Base-by-base conservation (phyloP, 768 basidiomycete genomes). In the Pholiota molesta region DNA sequence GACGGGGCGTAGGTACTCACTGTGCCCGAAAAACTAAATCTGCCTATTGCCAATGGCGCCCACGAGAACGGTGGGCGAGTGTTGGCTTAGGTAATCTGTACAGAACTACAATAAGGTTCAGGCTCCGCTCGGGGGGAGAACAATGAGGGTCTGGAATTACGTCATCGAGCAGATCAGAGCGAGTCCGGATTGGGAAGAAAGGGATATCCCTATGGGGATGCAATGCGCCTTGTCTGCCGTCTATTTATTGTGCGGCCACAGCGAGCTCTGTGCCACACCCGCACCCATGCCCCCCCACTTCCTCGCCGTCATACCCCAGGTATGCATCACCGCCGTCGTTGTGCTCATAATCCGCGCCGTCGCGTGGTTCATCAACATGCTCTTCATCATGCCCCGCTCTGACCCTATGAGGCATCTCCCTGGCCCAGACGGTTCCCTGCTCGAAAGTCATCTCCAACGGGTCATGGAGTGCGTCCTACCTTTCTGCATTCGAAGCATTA, bases 391-490 rank as follows among this genome's bases (percentile, higher is more conserved):
- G n/a, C 83, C 85, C 14, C 68, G 75, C 3, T 77, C 72, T 42
- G 84, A 86, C 69, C 83, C 84, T 17, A 71, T 86, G 51, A 68
- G 73, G 55, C 72, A 77, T 35, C 68, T 86, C 13, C 82, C 82
- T 39, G 85, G 85, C 0, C 83, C 83, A 8, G 71, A 76, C 28
- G 83, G 74, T 7, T 62, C 76, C 13, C 66, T 72, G 5, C 72
- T 83, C 29, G 69, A 81, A 61, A 82, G 74, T 57, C 82, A 84
- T 68, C 74, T 86, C 42, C 68, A 70, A 29, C 71, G 79, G 35
- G 74, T 83, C 42, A 73, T 79, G 72, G 77, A 86, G 83, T 85
- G 63, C 23, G 83, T 77, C 1, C 39, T n/a, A 7, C n/a, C 13
- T 16, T n/a, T 8, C 10, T 16, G 35, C 35, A 37, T 37, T 13